These are phyloP conservation scores for Penicillium sp. DNA, from an alignment of 2,329 filamentous ascomycete genomes.

Conservation along the genomic window DNA sequence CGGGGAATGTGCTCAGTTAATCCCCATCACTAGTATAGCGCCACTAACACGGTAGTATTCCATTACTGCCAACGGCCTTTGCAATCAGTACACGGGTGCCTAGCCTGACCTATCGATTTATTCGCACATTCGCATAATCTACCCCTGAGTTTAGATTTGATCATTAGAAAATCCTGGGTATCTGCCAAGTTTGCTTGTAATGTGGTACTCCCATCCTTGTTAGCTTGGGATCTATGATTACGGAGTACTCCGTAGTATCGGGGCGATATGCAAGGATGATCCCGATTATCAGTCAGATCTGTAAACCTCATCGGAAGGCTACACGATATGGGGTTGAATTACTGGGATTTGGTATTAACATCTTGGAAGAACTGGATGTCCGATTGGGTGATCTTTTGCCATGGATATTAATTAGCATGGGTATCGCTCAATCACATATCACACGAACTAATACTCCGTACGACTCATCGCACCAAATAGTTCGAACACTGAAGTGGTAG, in stretches of 20 bases:
- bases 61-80: neutral
- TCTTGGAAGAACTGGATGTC: neutral
- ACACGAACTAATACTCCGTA: neutral
- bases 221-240: neutral
- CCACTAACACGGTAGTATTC: neutral
- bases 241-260: neutral
- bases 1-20: neutral
- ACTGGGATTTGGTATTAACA: neutral
- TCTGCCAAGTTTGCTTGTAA: neutral
- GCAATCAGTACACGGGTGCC: neutral
- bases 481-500: neutral
- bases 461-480: neutral
- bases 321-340: neutral
- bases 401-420: neutral
- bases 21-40: neutral
- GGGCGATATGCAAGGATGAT: neutral
- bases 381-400: neutral
- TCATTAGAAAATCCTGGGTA: neutral
- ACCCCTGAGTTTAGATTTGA: neutral
- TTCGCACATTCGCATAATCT: neutral
- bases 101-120: neutral
- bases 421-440: neutral
- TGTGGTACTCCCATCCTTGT: neutral
- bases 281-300: neutral
- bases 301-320: neutral